Evolutionary conservation across 2,329 filamentous ascomycete genomes (phyloP).

Genomic region (Sporothrix brunneoviolacea): DNA sequence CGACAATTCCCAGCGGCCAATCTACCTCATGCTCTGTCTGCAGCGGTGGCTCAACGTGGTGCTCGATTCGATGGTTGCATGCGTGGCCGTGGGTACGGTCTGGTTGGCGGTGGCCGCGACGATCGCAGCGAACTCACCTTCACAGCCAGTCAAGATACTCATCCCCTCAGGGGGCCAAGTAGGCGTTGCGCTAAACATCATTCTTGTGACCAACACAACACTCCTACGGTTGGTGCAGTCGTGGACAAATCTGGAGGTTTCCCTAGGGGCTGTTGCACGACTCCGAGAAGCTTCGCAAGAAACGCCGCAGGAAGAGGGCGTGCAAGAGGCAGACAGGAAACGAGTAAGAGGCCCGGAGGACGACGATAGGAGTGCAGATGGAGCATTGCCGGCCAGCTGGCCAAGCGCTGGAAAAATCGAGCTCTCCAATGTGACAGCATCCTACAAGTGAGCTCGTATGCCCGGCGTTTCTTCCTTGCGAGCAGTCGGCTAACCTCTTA

Average conservation of each 20-base stretch:
- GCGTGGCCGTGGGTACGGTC: constrained; percentile 33
- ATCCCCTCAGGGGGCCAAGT: constrained; percentile 23
- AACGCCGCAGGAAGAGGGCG: constrained; percentile 24
- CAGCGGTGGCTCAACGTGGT: constrained; percentile 48
- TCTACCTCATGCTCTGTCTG: constrained; percentile 43
- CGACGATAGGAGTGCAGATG: not conserved
- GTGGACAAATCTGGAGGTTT: constrained; percentile 31
- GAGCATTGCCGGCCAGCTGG: constrained; percentile 19
- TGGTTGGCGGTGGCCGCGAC: constrained; percentile 20
- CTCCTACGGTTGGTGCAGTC: constrained; percentile 27
- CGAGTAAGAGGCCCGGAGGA: not conserved
- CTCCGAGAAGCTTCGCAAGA: constrained; percentile 17
- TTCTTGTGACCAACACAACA: constrained; percentile 30
- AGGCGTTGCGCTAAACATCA: constrained; percentile 31
- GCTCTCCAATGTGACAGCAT: constrained; percentile 24
- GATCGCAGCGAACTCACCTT: not conserved
- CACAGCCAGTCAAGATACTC: not conserved
- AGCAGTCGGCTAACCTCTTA: not conserved
- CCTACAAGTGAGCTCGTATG: constrained; percentile 21
- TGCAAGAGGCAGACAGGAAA: constrained; percentile 3
- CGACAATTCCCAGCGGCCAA: constrained; percentile 41
- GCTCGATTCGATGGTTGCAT: constrained; percentile 42
- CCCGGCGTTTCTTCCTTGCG: not conserved
- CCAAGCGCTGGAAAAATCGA: constrained; percentile 23
- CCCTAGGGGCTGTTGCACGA: constrained; percentile 29